Percentiles rank a stretch among this genome's conserved stretches.
phyloP scores from a whole-genome alignment of 2,329 filamentous ascomycete species.

The Penicillium sp. region DNA sequence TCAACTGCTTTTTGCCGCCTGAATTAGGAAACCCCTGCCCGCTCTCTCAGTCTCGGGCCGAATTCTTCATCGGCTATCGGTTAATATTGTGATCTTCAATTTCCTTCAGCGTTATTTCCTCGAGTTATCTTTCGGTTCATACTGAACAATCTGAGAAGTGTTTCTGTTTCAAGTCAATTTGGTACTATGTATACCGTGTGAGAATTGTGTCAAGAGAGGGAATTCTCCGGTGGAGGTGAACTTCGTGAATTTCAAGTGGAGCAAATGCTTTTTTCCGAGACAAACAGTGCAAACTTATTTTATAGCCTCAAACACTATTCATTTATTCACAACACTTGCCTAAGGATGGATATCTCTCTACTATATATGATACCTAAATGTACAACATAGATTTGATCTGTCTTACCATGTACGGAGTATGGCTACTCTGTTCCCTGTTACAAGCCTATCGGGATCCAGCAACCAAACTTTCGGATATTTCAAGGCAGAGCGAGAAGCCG shows the following conservation, averaged over 20 bases:
- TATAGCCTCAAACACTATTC: background rate
- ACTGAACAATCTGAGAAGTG: background rate
- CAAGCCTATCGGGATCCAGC: background rate
- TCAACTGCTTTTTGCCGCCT: conserved; percentile 9
- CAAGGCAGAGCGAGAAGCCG: background rate
- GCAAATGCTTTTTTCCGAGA: background rate
- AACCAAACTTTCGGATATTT: background rate
- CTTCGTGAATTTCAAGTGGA: conserved; percentile 1
- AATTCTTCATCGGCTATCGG: conserved; percentile 21
- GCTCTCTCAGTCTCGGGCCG: conserved; percentile 15
- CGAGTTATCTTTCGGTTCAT: background rate
- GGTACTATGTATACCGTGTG: background rate
- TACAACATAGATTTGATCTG: background rate
- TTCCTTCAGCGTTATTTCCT: background rate
- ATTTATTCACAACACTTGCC: background rate
- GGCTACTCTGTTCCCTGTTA: background rate
- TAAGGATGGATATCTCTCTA: background rate
- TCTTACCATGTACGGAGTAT: background rate
- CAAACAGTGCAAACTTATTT: background rate
- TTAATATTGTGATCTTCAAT: conserved; percentile 11
- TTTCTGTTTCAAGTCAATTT: background rate
- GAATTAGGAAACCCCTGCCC: conserved; percentile 10
- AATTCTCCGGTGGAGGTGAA: conserved; percentile 5
- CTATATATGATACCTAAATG: background rate
- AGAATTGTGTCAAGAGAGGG: background rate